Conservation (phyloP, 495 filamentous ascomycete species). For the Xylaria scruposa region DNA sequence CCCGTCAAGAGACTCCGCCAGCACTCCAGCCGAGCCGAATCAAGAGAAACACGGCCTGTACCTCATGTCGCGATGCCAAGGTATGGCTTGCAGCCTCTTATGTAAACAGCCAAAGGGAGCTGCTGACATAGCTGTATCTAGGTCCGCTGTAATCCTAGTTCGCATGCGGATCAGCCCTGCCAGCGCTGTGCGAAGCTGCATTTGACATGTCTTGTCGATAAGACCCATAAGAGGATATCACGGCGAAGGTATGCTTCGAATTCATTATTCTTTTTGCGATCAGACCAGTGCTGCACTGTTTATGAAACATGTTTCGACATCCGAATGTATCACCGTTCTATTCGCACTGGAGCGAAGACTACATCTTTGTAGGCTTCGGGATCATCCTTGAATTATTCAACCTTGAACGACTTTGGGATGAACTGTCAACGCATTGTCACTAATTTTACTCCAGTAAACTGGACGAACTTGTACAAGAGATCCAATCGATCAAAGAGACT, state of each 20-base stretch:
- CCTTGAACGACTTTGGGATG: background rate
- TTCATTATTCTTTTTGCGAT: background rate
- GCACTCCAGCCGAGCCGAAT: slow-evolving; percentile 38
- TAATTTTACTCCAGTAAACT: slow-evolving; percentile 44
- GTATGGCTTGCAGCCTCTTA: slow-evolving; percentile 27
- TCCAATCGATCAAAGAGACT: slow-evolving; percentile 53
- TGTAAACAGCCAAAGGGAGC: background rate
- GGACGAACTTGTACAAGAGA: slow-evolving; percentile 52
- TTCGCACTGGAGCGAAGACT: background rate
- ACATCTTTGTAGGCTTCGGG: background rate
- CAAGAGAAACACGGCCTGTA: slow-evolving; percentile 52
- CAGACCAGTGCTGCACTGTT: background rate
- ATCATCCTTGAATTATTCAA: background rate
- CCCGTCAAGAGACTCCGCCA: slow-evolving; percentile 32
- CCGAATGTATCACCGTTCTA: background rate
- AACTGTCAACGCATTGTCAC: slow-evolving; percentile 5
- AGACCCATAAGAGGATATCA: slow-evolving; percentile 52
- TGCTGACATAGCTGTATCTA: slow-evolving; percentile 23
- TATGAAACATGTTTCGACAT: background rate
- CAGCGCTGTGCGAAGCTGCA: slow-evolving; percentile 53
- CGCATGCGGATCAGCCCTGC: slow-evolving; percentile 47
- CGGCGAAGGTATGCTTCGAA: slow-evolving; percentile 45
- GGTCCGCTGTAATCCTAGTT: slow-evolving; percentile 54
- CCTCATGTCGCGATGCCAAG: slow-evolving; percentile 52
- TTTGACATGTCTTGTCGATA: slow-evolving; percentile 53